phyloP scores from a whole-genome alignment of 345 rosid genomes.

The Hypericum perforatum region DNA sequence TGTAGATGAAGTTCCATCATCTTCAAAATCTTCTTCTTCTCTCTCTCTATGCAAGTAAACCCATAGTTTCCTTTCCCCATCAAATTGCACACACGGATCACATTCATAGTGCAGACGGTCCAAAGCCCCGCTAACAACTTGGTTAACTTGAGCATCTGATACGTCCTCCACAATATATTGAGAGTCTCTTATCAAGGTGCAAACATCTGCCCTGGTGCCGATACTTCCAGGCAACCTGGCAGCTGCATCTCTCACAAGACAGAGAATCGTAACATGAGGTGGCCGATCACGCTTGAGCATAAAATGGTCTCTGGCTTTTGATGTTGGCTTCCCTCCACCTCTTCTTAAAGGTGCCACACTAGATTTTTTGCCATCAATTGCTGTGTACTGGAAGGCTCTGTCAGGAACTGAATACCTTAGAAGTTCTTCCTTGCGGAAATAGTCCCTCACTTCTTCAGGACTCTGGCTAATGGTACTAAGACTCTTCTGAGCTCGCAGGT shows the following conservation, averaged over 20 bases:
- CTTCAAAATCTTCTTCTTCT: constrained; percentile 99
- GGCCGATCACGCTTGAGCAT: constrained; percentile 99
- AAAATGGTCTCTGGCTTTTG: constrained; percentile 98
- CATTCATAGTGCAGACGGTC: constrained; percentile 98
- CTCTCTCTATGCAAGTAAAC: constrained; percentile 89
- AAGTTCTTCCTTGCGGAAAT: constrained; percentile 83
- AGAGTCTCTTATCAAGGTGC: constrained; percentile 90
- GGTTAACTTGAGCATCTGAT: constrained; percentile 85
- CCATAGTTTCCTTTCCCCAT: constrained; percentile 93
- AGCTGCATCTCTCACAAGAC: constrained; percentile 99
- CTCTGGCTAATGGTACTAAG: constrained; percentile 78
- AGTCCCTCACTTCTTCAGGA: constrained; percentile 77
- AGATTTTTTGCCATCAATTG: constrained; percentile 95
- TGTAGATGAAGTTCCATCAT: constrained; percentile 98
- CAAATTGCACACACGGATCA: constrained; percentile 97
- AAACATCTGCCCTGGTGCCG: constrained; percentile 99
- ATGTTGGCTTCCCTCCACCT: constrained; percentile 99
- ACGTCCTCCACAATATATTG: constrained; percentile 90
- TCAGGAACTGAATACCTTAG: constrained; percentile 96
- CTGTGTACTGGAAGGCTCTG: constrained; percentile 92
- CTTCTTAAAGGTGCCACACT: constrained; percentile 97
- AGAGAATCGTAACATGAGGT: constrained; percentile 93
- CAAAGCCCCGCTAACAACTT: constrained; percentile 96
- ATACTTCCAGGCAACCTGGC: constrained; percentile 95
- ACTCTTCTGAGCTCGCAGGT: constrained; percentile 96